These are phyloP conservation scores for Saccharata proteae DNA, from an alignment of 2,329 filamentous ascomycete genomes.

Conservation along the genomic window DNA sequence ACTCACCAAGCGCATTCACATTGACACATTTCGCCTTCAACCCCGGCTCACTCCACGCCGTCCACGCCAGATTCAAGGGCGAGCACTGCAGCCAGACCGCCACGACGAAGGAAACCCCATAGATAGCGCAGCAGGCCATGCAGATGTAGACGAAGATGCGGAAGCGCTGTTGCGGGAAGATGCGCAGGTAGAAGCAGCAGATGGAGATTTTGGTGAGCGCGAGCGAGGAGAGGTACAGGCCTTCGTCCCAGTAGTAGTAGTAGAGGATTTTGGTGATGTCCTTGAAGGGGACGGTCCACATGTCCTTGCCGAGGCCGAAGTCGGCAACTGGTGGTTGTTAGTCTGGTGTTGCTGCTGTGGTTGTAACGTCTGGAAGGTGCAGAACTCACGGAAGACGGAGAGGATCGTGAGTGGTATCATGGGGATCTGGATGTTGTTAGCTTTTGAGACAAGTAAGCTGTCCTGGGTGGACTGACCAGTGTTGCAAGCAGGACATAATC, in stretches of 20 bases:
- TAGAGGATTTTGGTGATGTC: constrained; percentile 33
- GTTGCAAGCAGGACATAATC: constrained; percentile 20
- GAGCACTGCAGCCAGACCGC: constrained; percentile 19
- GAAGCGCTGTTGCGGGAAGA: constrained; percentile 18
- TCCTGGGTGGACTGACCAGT: constrained; percentile 1
- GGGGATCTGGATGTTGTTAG: constrained; percentile 10
- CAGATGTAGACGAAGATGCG: constrained; percentile 15
- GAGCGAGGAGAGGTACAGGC: constrained; percentile 22
- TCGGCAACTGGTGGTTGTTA: constrained; percentile 8
- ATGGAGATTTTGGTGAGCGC: constrained; percentile 17
- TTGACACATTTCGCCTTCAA: constrained; percentile 22
- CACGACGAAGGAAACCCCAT: constrained; percentile 13
- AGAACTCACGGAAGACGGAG: constrained; percentile 6
- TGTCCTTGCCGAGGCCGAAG: constrained; percentile 38
- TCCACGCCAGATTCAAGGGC: constrained; percentile 23
- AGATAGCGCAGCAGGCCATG: constrained; percentile 15
- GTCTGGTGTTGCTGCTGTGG: neutral
- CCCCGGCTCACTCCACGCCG: constrained; percentile 18
- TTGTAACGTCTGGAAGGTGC: too few species aligned
- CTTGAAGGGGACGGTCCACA: constrained; percentile 36
- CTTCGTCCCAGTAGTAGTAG: constrained; percentile 21
- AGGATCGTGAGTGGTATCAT: constrained; percentile 18
- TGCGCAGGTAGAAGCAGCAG: constrained; percentile 20
- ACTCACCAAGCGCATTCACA: constrained; percentile 19
- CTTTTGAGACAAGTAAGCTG: neutral